Conservation (phyloP, 306 rosid species). For the Hippophae rhamnoides region DNA sequence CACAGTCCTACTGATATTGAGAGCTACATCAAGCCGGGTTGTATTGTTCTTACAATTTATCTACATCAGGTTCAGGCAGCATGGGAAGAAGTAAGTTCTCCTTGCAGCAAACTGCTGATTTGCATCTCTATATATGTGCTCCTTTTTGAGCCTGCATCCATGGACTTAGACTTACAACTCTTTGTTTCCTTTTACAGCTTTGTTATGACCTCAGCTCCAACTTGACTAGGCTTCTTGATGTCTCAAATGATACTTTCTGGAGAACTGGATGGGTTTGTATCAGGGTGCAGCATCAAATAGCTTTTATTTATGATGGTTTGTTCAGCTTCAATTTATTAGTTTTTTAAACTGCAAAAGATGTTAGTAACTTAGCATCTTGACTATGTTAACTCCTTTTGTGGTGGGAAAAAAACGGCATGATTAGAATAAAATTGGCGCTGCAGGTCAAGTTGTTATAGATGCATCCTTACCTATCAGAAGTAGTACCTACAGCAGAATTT, state of each 20-base stretch:
- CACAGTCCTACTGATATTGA: slow-evolving; percentile 71
- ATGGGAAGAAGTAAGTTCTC: slow-evolving; percentile 69
- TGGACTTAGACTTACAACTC: background rate
- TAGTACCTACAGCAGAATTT: slow-evolving; percentile 42
- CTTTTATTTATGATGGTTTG: slow-evolving; percentile 71
- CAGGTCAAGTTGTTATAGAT: slow-evolving; percentile 78
- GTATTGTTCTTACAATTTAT: slow-evolving; percentile 64
- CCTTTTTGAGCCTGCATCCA: background rate
- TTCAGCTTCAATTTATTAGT: background rate
- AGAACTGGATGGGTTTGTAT: slow-evolving; percentile 73
- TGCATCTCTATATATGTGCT: background rate
- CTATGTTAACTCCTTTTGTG: background rate
- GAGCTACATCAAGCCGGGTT: slow-evolving; percentile 84
- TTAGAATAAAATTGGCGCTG: slow-evolving; percentile 10
- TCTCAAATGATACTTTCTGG: slow-evolving; percentile 62
- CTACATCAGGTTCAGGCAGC: slow-evolving; percentile 44
- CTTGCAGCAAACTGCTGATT: slow-evolving; percentile 1
- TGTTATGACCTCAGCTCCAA: slow-evolving; percentile 51
- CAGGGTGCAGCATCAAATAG: slow-evolving; percentile 57
- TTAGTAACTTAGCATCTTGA: too few species aligned
- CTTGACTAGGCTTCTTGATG: slow-evolving; percentile 59
- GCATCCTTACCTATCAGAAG: slow-evolving; percentile 49
- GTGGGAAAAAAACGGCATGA: background rate
- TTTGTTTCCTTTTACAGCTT: slow-evolving; percentile 38
- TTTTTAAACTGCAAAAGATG: background rate